These are phyloP conservation scores for Eutypa lata DNA, from an alignment of 2,329 filamentous ascomycete species.

Conservation along the genomic window DNA sequence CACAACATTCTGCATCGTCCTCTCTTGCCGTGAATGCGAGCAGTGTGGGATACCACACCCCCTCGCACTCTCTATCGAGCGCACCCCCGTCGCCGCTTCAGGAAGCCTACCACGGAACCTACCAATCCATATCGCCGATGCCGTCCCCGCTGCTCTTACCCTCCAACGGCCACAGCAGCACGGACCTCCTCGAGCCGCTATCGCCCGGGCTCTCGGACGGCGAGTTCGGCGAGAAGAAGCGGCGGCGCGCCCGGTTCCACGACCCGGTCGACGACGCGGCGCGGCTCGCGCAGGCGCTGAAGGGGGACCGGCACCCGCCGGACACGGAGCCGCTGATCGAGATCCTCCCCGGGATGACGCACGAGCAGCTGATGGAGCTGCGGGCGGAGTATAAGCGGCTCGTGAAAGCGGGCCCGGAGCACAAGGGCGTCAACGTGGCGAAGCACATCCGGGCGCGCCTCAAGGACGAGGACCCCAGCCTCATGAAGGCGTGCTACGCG, in stretches of 20 bases:
- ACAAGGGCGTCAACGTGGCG: conserved; percentile 78
- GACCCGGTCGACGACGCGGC: conserved; percentile 78
- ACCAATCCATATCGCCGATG: conserved; percentile 93
- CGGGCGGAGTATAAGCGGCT: conserved; percentile 87
- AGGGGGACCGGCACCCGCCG: conserved; percentile 57
- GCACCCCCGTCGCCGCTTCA: conserved; percentile 80
- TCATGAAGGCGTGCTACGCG: conserved; percentile 90
- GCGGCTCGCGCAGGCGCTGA: conserved; percentile 72
- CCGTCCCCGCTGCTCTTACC: conserved; percentile 71
- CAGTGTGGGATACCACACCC: conserved; percentile 30
- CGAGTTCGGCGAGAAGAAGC: conserved; percentile 41
- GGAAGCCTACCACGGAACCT: conserved; percentile 90
- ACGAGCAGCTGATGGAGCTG: conserved; percentile 84
- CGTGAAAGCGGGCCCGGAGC: conserved; percentile 72
- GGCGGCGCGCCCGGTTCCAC: conserved; percentile 72
- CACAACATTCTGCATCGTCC: conserved; percentile 33
- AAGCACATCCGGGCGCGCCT: conserved; percentile 78
- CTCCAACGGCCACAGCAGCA: conserved; percentile 44
- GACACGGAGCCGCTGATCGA: conserved; percentile 73
- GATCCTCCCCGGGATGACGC: conserved; percentile 78
- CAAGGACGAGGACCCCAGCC: conserved; percentile 69
- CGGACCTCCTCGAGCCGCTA: conserved; percentile 43
- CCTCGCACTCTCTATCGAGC: conserved; percentile 44
- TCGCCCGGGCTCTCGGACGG: conserved; percentile 52
- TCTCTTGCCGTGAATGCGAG: conserved; percentile 46